Conservation (phyloP, 2,329 filamentous ascomycete species). For the Diaporthe nobilis region DNA sequence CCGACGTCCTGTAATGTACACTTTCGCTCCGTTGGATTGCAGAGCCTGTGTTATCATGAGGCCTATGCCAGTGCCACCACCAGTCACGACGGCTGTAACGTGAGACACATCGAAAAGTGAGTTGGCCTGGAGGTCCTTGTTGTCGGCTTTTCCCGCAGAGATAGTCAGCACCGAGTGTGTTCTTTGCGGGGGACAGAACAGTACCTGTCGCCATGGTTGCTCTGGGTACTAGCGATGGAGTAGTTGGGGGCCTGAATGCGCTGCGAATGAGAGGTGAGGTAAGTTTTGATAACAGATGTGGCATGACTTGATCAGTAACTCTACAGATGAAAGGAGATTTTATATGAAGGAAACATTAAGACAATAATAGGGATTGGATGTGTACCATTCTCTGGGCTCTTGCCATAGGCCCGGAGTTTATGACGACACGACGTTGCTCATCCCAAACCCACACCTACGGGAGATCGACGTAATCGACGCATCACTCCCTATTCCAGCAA, state of each 20-base stretch:
- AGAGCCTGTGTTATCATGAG: conserved; percentile 39
- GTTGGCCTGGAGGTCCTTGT: conserved; percentile 33
- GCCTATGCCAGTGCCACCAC: conserved; percentile 37
- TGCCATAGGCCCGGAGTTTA: neutral
- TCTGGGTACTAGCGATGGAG: conserved; percentile 15
- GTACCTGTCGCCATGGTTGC: conserved; percentile 35
- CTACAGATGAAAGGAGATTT: too few relatives aligned
- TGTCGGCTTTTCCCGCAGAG: conserved; percentile 22
- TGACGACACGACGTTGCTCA: conserved; percentile 21
- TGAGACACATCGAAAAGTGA: conserved; percentile 38
- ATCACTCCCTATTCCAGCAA: neutral
- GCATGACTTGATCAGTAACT: conserved; percentile 8
- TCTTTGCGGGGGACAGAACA: neutral
- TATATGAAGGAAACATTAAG: too few relatives aligned
- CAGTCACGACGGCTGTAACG: conserved; percentile 38
- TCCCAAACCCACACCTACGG: conserved; percentile 3
- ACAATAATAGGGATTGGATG: neutral
- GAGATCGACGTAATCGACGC: conserved; percentile 28
- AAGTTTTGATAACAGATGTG: neutral
- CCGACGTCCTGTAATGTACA: conserved; percentile 35
- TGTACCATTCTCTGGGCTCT: neutral
- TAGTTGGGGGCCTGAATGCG: neutral
- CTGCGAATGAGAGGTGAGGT: conserved; percentile 14
- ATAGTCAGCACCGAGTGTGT: neutral
- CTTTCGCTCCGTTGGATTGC: conserved; percentile 38